These are phyloP conservation scores for Dactylellina parvicollis DNA, from an alignment of 2,329 filamentous ascomycete genomes.

Conservation along the genomic window DNA sequence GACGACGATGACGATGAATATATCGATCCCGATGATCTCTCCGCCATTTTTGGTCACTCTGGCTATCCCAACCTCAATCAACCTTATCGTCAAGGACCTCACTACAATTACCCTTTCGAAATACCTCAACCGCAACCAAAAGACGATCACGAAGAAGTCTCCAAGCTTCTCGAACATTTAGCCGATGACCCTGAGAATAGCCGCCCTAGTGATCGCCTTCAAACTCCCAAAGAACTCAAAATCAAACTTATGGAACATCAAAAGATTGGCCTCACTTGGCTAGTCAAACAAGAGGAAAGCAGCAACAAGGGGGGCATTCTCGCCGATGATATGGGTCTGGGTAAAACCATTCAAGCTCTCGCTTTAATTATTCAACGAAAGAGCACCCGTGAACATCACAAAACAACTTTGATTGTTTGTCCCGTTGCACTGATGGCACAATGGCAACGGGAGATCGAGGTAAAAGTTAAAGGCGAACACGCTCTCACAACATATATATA, in stretches of 20 bases:
- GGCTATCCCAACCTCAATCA: neutral
- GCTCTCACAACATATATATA: conserved; percentile 74
- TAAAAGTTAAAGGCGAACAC: conserved; percentile 71
- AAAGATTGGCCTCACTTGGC: conserved; percentile 78
- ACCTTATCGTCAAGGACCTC: neutral
- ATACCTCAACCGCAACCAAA: neutral
- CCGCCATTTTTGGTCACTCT: conserved; percentile 1
- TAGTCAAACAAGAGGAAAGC: conserved; percentile 77
- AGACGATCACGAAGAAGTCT: conserved; percentile 30
- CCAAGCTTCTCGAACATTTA: conserved; percentile 55
- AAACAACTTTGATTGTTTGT: conserved; percentile 57
- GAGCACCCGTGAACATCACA: conserved; percentile 65
- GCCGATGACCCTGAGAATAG: conserved; percentile 62
- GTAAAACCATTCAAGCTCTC: conserved; percentile 84
- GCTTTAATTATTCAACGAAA: conserved; percentile 77
- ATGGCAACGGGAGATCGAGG: conserved; percentile 82
- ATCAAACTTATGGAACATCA: conserved; percentile 82
- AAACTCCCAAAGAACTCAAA: conserved; percentile 75
- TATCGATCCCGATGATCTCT: neutral
- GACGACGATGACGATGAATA: conserved; percentile 19
- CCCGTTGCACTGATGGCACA: conserved; percentile 63
- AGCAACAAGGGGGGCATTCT: conserved; percentile 78
- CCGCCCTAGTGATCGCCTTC: conserved; percentile 70
- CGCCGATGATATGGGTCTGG: conserved; percentile 83
- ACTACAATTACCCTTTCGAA: neutral